A percentile compares a stretch with the other conserved stretches of the same genome.
Evolutionary conservation across 202 grass and related monocot species (phyloP).

Genomic region (Cymbopogon flexuosus): DNA sequence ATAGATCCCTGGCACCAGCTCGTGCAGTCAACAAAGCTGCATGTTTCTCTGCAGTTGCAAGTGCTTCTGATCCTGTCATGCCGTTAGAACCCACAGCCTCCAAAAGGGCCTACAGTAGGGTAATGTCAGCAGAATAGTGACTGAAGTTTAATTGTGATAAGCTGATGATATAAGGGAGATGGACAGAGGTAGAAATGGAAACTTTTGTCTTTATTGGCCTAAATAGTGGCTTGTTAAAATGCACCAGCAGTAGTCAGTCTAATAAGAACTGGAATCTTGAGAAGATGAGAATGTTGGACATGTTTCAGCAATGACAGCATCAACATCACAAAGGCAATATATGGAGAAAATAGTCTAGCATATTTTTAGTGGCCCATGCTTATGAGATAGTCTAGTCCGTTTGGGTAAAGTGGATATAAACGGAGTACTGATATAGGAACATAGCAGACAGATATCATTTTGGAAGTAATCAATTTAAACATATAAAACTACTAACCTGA

Average conservation of each 20-base stretch:
- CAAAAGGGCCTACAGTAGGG: constrained; percentile 61
- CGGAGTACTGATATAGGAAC: neutral
- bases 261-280: neutral
- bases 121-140: constrained; percentile 5
- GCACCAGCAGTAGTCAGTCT: neutral
- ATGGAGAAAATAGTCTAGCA: neutral
- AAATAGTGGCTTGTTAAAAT: neutral
- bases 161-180: neutral
- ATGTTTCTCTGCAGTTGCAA: constrained; percentile 79
- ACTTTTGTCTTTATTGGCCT: neutral
- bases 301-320: neutral
- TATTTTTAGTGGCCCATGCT: neutral
- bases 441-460: constrained; percentile 1
- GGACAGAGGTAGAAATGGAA: neutral
- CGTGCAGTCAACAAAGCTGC: constrained; percentile 81
- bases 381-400: neutral
- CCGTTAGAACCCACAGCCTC: constrained; percentile 70
- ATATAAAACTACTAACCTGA: constrained; percentile 55
- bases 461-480: constrained; percentile 7
- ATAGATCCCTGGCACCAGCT: constrained; percentile 94
- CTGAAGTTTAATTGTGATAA: neutral
- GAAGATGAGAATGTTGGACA: neutral
- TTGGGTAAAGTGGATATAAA: neutral
- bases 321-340: neutral
- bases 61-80: constrained; percentile 69